phyloP scores from a whole-genome alignment of 345 rosid species.

The Sisymbrium irio region DNA sequence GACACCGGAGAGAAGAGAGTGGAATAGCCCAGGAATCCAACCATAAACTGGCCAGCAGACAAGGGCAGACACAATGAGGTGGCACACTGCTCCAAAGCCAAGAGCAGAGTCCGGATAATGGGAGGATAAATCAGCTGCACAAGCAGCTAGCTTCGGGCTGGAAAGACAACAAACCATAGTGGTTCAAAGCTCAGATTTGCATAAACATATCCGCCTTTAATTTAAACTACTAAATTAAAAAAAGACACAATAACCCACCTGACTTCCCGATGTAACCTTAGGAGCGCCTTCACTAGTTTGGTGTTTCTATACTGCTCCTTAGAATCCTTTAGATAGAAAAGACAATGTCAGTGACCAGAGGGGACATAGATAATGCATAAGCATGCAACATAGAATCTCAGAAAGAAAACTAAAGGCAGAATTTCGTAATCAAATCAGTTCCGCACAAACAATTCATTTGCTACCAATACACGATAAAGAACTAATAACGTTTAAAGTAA shows the following conservation, averaged over 20 bases:
- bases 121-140: slow-evolving; percentile 90
- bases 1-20: slow-evolving; percentile 71
- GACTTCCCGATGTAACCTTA: slow-evolving; percentile 88
- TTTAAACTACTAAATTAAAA: slow-evolving; percentile 9
- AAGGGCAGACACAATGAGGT: slow-evolving; percentile 87
- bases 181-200: slow-evolving; percentile 22
- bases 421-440: background rate
- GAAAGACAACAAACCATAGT: slow-evolving; percentile 36
- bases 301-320: slow-evolving; percentile 92
- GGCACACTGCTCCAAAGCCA: slow-evolving; percentile 94
- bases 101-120: slow-evolving; percentile 89
- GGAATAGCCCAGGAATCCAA: slow-evolving; percentile 96
- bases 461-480: background rate
- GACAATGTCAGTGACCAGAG: slow-evolving; percentile 22
- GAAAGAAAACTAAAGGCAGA: background rate
- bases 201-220: background rate
- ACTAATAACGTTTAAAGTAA: slow-evolving; percentile 15
- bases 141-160: slow-evolving; percentile 95
- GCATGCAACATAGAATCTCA: background rate
- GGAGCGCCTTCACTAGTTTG: slow-evolving; percentile 79
- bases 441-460: background rate
- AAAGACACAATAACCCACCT: slow-evolving; percentile 51
- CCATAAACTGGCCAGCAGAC: slow-evolving; percentile 92
- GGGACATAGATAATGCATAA: background rate
- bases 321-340: slow-evolving; percentile 53